phyloP scores from a whole-genome alignment of 257 asterid species.

The Solanum gracilifrons region DNA sequence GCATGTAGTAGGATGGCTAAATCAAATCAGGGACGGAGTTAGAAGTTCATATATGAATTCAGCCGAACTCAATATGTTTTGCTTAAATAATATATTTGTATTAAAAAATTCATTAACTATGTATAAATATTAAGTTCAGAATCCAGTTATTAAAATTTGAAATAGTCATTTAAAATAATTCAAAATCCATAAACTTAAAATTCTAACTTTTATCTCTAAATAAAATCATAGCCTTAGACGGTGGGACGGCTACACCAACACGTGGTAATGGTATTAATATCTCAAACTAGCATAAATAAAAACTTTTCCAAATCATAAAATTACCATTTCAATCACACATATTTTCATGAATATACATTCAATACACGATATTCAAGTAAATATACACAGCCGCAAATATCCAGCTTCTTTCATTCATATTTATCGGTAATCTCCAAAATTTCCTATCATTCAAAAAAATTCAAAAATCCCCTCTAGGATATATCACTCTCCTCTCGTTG shows the following conservation, averaged over 20 bases:
- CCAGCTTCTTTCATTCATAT: not conserved
- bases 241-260: not conserved
- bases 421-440: not conserved
- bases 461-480: too few relatives aligned
- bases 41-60: not conserved
- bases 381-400: not conserved
- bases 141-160: rapidly evolving
- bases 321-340: not conserved
- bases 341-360: not conserved
- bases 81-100: not conserved
- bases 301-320: not conserved
- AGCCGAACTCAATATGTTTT: not conserved
- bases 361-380: not conserved
- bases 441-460: too few relatives aligned
- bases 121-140: not conserved
- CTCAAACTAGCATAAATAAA: not conserved
- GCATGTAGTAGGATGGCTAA: not conserved
- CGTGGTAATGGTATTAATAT: not conserved
- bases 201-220: rapidly evolving
- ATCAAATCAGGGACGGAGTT: not conserved
- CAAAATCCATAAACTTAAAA: not conserved
- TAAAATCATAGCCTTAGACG: not conserved
- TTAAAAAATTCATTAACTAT: not conserved
- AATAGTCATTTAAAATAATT: not conserved
- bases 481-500: too few relatives aligned